These are phyloP conservation scores for Phenoliferia sp. DNA, from an alignment of 1,284 basidiomycete genomes.

Conservation along the genomic window DNA sequence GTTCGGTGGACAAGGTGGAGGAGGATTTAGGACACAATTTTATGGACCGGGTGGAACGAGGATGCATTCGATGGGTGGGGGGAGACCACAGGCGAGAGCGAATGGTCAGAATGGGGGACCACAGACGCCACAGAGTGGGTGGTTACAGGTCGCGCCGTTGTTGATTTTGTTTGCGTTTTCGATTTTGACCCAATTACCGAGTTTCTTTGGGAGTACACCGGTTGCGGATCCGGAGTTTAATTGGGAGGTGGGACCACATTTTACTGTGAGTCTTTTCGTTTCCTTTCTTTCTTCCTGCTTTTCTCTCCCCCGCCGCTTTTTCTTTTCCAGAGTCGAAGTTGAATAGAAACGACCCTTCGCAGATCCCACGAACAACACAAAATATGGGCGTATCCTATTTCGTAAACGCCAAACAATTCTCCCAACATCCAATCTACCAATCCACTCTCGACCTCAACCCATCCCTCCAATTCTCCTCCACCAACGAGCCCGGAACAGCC, in stretches of 20 bases:
- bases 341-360: background rate
- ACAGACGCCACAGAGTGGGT: conserved; percentile 56
- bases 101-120: conserved; percentile 16
- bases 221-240: conserved; percentile 76
- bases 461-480: conserved; percentile 19
- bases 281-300: conserved; percentile 5
- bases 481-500: conserved; percentile 12
- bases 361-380: conserved; percentile 7
- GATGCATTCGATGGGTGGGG: conserved; percentile 10
- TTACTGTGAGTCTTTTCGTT: conserved; percentile 36
- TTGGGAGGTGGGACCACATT: conserved; percentile 51
- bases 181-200: conserved; percentile 75
- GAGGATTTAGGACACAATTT: conserved; percentile 48
- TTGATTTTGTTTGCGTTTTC: conserved; percentile 78
- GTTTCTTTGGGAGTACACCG: conserved; percentile 57
- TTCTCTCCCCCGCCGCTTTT: too few species aligned
- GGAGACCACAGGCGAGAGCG: background rate
- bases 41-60: conserved; percentile 34
- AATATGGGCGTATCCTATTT: conserved; percentile 66
- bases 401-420: conserved; percentile 75
- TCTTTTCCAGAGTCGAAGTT: too few species aligned
- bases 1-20: conserved; percentile 48
- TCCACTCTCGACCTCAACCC: conserved; percentile 31
- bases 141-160: conserved; percentile 82
- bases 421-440: conserved; percentile 58